Conservation (phyloP, 345 rosid genomes). For the Hypericum androsaemum region DNA sequence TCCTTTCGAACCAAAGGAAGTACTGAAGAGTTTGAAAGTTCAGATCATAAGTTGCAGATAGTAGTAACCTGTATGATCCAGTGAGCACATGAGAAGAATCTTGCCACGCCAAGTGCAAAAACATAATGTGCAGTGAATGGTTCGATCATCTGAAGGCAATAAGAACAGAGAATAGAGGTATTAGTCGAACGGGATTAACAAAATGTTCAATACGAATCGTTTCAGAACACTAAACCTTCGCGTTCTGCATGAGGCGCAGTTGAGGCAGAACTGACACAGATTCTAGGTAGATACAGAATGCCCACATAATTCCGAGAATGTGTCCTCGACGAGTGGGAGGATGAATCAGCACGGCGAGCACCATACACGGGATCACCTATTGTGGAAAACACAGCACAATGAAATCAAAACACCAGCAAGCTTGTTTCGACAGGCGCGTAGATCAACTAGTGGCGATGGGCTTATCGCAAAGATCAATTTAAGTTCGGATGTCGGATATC, state of each 20-base stretch:
- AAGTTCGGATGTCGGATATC: neutral
- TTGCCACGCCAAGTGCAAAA: constrained; percentile 64
- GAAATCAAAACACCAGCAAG: neutral
- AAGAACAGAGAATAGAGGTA: neutral
- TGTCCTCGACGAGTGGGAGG: constrained; percentile 17
- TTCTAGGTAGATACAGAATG: constrained; percentile 54
- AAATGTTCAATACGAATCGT: no score
- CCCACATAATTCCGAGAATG: constrained; percentile 39
- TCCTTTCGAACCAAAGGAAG: no score
- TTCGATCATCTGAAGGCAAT: constrained; percentile 56
- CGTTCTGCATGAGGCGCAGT: constrained; percentile 79
- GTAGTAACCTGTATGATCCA: constrained; percentile 68
- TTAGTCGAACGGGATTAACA: neutral
- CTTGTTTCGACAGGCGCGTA: no score
- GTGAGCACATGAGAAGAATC: constrained; percentile 71
- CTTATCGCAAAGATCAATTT: neutral
- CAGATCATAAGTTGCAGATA: no score
- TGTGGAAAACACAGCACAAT: neutral
- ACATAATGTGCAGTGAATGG: constrained; percentile 81
- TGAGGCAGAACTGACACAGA: constrained; percentile 81
- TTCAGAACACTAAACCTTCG: constrained; percentile 41
- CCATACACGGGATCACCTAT: constrained; percentile 51
- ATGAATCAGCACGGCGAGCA: constrained; percentile 44
- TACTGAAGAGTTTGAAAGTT: no score
- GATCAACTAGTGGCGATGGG: no score